Percentiles rank a stretch among this genome's conserved stretches.
These are phyloP conservation scores for Xylariaceae sp. DNA, from an alignment of 2,329 filamentous ascomycete species.

Conservation along the genomic window DNA sequence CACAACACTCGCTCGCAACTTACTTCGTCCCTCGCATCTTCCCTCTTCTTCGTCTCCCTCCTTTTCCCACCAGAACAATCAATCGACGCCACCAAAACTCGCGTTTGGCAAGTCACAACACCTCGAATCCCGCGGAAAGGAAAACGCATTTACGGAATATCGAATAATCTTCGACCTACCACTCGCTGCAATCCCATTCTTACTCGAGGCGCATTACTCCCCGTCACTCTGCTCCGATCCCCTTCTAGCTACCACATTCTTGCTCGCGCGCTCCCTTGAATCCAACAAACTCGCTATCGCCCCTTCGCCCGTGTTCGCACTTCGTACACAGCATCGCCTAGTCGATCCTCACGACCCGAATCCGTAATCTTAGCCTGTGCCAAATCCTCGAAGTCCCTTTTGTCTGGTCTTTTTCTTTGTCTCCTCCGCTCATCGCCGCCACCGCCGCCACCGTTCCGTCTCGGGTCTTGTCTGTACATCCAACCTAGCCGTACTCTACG, in stretches of 20 bases:
- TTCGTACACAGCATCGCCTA: slow-evolving; percentile 16
- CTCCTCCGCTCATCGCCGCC: slow-evolving; percentile 4
- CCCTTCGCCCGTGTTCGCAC: slow-evolving; percentile 13
- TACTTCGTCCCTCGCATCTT: slow-evolving; percentile 19
- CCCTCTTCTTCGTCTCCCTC: slow-evolving; percentile 24
- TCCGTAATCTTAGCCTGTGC: slow-evolving; percentile 15
- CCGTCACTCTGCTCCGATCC: slow-evolving; percentile 14
- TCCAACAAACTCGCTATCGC: slow-evolving; percentile 10
- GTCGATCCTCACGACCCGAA: slow-evolving; percentile 16
- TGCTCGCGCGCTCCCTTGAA: slow-evolving; percentile 22
- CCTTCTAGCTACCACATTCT: slow-evolving; percentile 20
- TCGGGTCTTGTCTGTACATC: slow-evolving; percentile 13
- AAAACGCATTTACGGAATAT: slow-evolving; percentile 22
- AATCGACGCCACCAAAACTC: slow-evolving; percentile 21
- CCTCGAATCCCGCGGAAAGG: slow-evolving; percentile 24
- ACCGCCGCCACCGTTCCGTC: slow-evolving; percentile 8
- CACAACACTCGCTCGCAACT: slow-evolving; percentile 13
- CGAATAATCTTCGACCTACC: slow-evolving; percentile 20
- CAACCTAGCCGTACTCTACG: slow-evolving; percentile 7
- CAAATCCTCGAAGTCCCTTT: slow-evolving; percentile 24
- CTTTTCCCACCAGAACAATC: slow-evolving; percentile 21
- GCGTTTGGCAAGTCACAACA: slow-evolving; percentile 15
- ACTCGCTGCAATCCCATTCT: slow-evolving; percentile 25
- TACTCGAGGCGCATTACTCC: slow-evolving; percentile 28
- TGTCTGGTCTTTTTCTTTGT: slow-evolving; percentile 30